Evolutionary conservation across 805 yeast species (phyloP), one percentile per base, ranked within the genome.

Genomic region (Debaryomyces castellii): DNA sequence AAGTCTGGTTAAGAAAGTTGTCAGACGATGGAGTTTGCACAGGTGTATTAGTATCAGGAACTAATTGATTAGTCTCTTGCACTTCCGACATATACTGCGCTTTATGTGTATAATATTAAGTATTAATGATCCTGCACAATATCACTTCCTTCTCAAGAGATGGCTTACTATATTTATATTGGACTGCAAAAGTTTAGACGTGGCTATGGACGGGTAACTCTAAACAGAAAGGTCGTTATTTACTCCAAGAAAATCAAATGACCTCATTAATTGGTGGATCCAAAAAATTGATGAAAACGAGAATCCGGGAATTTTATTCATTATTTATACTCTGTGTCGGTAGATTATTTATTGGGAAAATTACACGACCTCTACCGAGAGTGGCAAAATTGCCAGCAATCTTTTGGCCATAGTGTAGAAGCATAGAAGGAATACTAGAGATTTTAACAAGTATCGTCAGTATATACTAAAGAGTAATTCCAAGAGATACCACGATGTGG

Each of bases 1-100:
- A 33, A 11, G 45, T 40, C 25, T 44, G 43, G n/a, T 47, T 44
- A 46, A 58, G 63, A 39, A 52, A 54, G 43, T 44, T 49, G 28
- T 66, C 71, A 3, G 67, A 63, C 25, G 69, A 63, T 7, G 73
- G 73, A 4, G 73, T 67, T 49, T 67, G 73, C 8, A 67, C 72
- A 21, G 71, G 73, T 12, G 72, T 66, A 52, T 59, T 65, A 12
- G 72, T 58, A 23, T 64, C 69, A 11, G 65, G 63, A 38, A 56
- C 44, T 37, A 45, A 37, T 33, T 44, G 50, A 23, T 41, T 32
- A 36, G 42, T 34, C 24, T 45, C 45, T 39, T 47, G 55, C 34
- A 51, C 51, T 43, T 61, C 67, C 24, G 69, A 63, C 69, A 64
- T 63, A 36, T 36, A 37, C 9, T 37, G 23, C 18, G 23, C 18